These are phyloP conservation scores for Canna indica DNA, from an alignment of 176 grass and related monocot species.

Conservation along the genomic window DNA sequence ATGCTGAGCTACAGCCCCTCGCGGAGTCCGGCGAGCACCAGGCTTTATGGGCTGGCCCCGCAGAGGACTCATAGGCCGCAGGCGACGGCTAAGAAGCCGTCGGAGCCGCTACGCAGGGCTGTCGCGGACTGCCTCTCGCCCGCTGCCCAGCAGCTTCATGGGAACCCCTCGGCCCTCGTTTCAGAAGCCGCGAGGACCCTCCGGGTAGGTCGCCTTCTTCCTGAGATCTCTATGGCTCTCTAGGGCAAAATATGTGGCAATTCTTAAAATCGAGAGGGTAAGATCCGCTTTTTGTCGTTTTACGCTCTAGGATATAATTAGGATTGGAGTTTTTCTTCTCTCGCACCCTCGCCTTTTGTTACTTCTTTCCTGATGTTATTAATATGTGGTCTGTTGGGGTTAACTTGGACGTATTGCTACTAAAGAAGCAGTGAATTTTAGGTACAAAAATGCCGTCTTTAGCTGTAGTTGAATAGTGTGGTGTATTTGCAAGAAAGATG, in stretches of 20 bases:
- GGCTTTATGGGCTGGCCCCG: conserved; percentile 35
- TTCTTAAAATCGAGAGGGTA: background rate
- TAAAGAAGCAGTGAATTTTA: background rate
- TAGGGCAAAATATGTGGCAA: background rate
- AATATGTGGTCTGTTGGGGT: background rate
- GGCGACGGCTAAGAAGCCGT: conserved; percentile 53
- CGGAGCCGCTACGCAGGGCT: conserved; percentile 74
- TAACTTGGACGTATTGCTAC: background rate
- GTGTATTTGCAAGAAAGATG: background rate
- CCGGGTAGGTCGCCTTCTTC: conserved; percentile 38
- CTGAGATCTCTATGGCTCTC: background rate
- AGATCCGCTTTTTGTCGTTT: background rate
- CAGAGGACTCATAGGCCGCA: conserved; percentile 18
- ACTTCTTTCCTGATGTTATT: background rate
- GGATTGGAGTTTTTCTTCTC: background rate
- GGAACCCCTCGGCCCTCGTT: conserved; percentile 39
- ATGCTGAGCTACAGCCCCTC: conserved; percentile 30
- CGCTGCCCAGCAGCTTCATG: conserved; percentile 55
- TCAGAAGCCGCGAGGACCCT: conserved; percentile 67
- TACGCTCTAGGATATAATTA: background rate
- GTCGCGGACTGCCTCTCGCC: conserved; percentile 95
- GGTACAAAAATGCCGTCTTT: background rate
- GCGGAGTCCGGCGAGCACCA: conserved; percentile 25
- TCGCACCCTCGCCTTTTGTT: background rate
- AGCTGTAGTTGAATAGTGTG: background rate